Conservation (phyloP, 2,329 filamentous ascomycete genomes). For the Diaporthe citrichinensis region DNA sequence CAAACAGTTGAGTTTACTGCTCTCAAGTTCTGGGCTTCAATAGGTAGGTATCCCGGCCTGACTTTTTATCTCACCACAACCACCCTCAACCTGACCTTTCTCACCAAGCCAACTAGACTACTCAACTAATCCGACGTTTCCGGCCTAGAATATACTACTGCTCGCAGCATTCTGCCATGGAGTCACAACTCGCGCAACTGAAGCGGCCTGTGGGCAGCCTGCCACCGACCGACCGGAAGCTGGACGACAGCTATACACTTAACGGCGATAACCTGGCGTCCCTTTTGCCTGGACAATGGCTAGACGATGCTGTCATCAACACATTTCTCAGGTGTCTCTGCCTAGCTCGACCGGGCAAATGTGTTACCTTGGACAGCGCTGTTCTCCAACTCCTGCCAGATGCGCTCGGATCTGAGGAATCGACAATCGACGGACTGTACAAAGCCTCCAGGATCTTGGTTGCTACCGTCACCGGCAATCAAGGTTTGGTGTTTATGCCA, state of each 20-base stretch:
- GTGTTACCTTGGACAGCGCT: neutral
- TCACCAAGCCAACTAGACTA: neutral
- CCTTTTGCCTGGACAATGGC: fast-evolving
- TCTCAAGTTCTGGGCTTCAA: neutral
- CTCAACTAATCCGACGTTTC: neutral
- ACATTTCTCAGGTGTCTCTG: neutral
- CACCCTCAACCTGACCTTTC: neutral
- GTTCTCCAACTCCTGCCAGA: fast-evolving
- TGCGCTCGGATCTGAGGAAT: neutral
- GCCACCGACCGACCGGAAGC: neutral
- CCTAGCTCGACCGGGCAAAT: neutral
- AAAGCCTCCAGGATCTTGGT: neutral
- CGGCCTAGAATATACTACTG: neutral
- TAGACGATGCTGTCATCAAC: neutral
- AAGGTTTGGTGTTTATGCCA: slow-evolving; percentile 12
- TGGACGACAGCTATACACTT: neutral
- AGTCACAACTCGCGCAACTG: neutral
- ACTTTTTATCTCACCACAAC: neutral
- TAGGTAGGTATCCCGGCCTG: neutral
- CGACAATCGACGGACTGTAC: neutral
- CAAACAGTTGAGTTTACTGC: neutral
- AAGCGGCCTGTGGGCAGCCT: neutral
- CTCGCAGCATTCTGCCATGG: neutral
- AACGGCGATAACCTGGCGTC: fast-evolving
- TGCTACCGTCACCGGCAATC: slow-evolving; percentile 3